A percentile compares a stretch with the other conserved stretches of the same genome.
Conservation (phyloP, 805 yeast species). For the Monosporozyma siamensis region DNA sequence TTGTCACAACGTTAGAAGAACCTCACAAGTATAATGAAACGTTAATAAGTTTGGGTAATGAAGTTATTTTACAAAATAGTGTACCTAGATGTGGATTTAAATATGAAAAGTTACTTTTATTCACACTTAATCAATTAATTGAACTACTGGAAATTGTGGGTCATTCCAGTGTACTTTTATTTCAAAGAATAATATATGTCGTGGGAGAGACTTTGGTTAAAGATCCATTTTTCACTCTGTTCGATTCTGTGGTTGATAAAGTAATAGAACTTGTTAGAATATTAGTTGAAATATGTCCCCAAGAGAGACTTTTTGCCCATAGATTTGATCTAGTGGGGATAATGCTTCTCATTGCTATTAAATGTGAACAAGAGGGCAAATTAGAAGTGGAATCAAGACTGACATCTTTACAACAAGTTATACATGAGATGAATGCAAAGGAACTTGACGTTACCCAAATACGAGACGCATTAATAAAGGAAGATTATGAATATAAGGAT, state of each 20-base stretch:
- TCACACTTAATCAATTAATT: conserved; percentile 6
- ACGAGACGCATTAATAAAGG: not conserved
- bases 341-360: conserved; percentile 14
- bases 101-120: conserved; percentile 14
- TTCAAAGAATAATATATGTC: conserved; percentile 20
- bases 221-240: conserved; percentile 23
- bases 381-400: conserved; percentile 3
- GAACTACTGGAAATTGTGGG: conserved; percentile 3
- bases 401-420: not conserved
- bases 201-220: conserved; percentile 23
- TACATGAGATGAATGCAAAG: not conserved
- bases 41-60: conserved; percentile 14
- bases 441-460: not conserved
- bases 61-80: conserved; percentile 18
- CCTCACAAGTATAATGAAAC: conserved; percentile 9
- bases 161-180: conserved; percentile 5
- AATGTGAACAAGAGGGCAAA: conserved; percentile 22
- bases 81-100: conserved; percentile 21
- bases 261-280: conserved; percentile 8
- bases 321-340: conserved; percentile 20
- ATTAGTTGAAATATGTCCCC: conserved; percentile 10
- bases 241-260: conserved; percentile 10
- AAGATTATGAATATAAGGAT: not conserved
- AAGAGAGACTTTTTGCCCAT: conserved; percentile 18
- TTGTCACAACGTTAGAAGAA: not conserved